Base-by-base conservation (phyloP, 306 rosid genomes). In the Lathyrus sativus region DNA sequence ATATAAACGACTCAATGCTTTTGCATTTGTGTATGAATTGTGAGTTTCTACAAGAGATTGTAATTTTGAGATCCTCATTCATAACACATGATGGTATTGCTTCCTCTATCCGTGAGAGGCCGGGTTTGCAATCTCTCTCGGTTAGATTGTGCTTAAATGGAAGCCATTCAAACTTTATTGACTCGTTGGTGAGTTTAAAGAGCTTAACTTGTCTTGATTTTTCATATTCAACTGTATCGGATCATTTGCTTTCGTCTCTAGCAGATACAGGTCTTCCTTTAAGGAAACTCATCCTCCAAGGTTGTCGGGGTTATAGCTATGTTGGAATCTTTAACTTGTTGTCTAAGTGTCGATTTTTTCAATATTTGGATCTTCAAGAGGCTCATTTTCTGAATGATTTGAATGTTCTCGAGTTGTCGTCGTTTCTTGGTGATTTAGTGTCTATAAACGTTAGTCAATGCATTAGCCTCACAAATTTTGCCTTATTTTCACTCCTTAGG, bases 191-290 rank as follows among this genome's bases (percentile, higher is more conserved):
- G 56, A 18, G 6, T 50, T 50, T 50, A 11, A 50, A 18, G 29
- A 0, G 56, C 2, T 50, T 50, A 50, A 50, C 29, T 18, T 18
- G 28, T 50, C 56, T 50, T 50, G 28, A 50, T 18, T 17, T 50
- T 1, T 7, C 2, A 2, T 3, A 9, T 9, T 3, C 28, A 0
- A 0, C 0, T 9, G 10, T 50, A 1, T 3, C 28, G 0, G 56
- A 50, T 50, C 5, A 17, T 3, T 50, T 50, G 12, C 28, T 50
- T 2, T 8, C 4, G 1, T 14, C 53, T 5, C 0, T 50, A 3
- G 26, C 13, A 50, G 2, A 0, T 2, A 3, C 8, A 18, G 56
- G 11, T 8, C 12, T 7, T 50, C 56, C 11, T 8, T 15, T 17
- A 2, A 49, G 5, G 11, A 49, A 24, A 8, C 28, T 49, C 3